phyloP scores from a whole-genome alignment of 306 rosid species.

The Nissolia schottii region DNA sequence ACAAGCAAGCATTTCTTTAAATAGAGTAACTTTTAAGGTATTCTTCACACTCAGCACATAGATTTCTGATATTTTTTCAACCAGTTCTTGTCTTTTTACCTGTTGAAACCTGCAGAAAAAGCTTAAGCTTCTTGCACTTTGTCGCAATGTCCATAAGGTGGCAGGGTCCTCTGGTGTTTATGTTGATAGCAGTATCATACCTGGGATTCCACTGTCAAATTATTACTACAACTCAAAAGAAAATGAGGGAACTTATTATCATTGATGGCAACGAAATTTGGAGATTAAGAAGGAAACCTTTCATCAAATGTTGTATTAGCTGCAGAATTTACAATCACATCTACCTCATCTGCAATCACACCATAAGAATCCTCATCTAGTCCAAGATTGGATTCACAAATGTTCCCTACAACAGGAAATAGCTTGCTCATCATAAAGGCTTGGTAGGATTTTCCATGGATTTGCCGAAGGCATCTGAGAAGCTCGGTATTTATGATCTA shows the following conservation, averaged over 20 bases:
- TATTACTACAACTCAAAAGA: background rate
- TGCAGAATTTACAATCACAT: conserved; percentile 84
- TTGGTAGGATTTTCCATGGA: conserved; percentile 74
- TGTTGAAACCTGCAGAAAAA: conserved; percentile 90
- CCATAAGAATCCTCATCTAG: conserved; percentile 45
- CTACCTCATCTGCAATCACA: conserved; percentile 66
- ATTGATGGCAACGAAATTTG: background rate
- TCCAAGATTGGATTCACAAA: conserved; percentile 78
- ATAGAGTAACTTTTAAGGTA: background rate
- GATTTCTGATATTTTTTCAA: background rate
- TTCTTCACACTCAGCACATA: background rate
- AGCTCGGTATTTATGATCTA: conserved; percentile 84
- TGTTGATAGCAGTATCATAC: conserved; percentile 77
- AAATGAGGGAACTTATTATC: background rate
- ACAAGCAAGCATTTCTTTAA: background rate
- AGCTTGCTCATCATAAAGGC: conserved; percentile 84
- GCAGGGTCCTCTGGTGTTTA: conserved; percentile 87
- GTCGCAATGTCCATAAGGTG: conserved; percentile 75
- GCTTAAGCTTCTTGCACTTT: conserved; percentile 78
- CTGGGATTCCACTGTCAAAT: conserved; percentile 29
- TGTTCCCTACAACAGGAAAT: conserved; percentile 79
- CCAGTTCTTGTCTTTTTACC: conserved; percentile 33
- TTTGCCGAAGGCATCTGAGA: conserved; percentile 69
- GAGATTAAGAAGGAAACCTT: conserved; percentile 47
- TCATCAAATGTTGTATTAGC: conserved; percentile 94